Base-by-base conservation (phyloP, 176 grass and related monocot genomes). In the Typha latifolia region DNA sequence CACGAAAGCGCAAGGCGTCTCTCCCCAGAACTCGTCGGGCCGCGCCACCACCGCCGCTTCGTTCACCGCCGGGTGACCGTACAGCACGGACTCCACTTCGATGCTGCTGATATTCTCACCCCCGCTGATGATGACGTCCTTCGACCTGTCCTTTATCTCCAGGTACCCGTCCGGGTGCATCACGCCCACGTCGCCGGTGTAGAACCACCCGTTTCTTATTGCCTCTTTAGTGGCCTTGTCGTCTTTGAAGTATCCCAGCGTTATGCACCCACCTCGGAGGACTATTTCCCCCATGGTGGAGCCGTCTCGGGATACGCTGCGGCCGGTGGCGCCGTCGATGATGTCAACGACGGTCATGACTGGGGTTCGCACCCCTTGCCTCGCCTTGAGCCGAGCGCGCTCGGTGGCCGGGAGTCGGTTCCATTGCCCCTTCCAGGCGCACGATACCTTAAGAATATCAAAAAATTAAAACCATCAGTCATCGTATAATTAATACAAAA, bases 41-140 rank as follows among this genome's bases (percentile, higher is more conserved):
- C 82, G 70, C 31, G 88, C 92, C 53, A 91, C 92, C 69, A 91
- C 92, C 16, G 85, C 84, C 48, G 64, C 92, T 69, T 89, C 85
- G 66, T 75, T 86, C 74, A 89, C 85, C 3, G 81, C 77, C 4
- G 92, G 92, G 51, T 91, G 92, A 0, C 57, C 77, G 77, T 91
- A 96, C 12, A 96, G 73, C 14, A 91, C 24, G 0, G 85, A 84
- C 74, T 96, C 92, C 5, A 96, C 88, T 82, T 96, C 92, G 13
- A 96, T 85, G 73, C 88, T 91, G 78, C 87, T 91, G 62, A 96
- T 82, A 79, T 96, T 96, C 85, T 96, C 92, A 4, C 92, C 92
- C 29, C 85, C 85, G 48, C 78, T 89, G 72, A 96, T 96, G 75
- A 96, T 91, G 64, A 96, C 88, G 76, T 96, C 92, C 77, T 96